Conservation (phyloP, 2,329 filamentous ascomycete species). For the Bipolaris bicolor region DNA sequence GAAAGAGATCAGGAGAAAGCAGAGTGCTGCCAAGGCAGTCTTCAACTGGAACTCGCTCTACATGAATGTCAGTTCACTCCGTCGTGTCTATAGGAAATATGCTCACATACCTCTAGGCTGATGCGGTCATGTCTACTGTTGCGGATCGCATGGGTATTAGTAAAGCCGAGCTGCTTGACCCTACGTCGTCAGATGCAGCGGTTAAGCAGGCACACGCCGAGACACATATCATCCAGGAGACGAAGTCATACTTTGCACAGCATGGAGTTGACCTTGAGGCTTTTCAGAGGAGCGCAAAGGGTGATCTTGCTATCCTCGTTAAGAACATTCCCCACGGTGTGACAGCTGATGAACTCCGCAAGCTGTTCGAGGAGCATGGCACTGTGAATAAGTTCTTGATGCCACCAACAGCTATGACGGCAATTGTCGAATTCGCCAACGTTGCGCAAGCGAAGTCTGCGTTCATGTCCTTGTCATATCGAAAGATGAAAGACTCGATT, state of each 20-base stretch:
- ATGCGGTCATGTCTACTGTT: conserved; percentile 90
- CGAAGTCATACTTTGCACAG: conserved; percentile 84
- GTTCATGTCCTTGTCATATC: conserved; percentile 84
- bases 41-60: conserved; percentile 99
- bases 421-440: conserved; percentile 86
- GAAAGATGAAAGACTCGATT: conserved; percentile 87
- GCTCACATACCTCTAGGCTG: conserved; percentile 47
- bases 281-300: conserved; percentile 83
- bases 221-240: conserved; percentile 94
- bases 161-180: conserved; percentile 91
- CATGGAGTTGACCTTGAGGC: conserved; percentile 92
- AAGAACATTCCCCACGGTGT: conserved; percentile 94
- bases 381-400: conserved; percentile 82
- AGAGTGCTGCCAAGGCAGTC: conserved; percentile 74
- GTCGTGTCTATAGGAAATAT: not conserved
- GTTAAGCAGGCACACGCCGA: conserved; percentile 97
- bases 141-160: conserved; percentile 85
- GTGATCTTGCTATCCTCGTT: conserved; percentile 85
- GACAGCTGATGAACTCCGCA: conserved; percentile 76
- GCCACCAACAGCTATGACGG: conserved; percentile 90
- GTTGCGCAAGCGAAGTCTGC: conserved; percentile 80
- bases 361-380: conserved; percentile 85
- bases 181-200: conserved; percentile 91
- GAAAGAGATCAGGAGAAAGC: conserved; percentile 83
- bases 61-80: conserved; percentile 67